phyloP scores from a whole-genome alignment of 306 rosid species.

The Lathyrus oleraceus region DNA sequence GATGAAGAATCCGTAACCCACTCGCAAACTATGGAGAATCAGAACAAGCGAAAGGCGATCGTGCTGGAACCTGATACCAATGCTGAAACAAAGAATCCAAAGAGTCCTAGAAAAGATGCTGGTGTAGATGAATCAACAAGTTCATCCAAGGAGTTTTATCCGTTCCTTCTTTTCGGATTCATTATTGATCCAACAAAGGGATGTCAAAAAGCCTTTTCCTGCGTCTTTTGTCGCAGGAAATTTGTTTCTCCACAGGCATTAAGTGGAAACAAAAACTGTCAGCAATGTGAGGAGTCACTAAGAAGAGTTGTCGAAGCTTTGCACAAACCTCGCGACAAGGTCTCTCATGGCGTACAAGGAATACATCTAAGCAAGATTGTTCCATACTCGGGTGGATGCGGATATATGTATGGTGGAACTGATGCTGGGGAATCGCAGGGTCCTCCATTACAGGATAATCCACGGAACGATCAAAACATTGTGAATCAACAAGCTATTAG shows the following conservation, averaged over 20 bases:
- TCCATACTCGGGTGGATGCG: no score
- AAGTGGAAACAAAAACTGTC: constrained; percentile 24
- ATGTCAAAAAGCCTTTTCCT: neutral
- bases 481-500: neutral
- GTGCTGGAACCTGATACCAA: neutral
- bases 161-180: neutral
- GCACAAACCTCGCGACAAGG: neutral
- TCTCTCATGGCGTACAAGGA: no score
- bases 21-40: neutral
- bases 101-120: neutral
- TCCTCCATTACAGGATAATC: neutral
- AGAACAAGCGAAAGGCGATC: neutral
- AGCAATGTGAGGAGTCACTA: neutral
- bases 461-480: neutral
- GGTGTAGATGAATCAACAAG: neutral
- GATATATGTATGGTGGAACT: no score
- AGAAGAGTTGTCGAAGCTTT: neutral
- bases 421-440: neutral
- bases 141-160: neutral
- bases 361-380: no score
- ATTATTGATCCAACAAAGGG: neutral
- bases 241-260: constrained; percentile 20
- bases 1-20: neutral
- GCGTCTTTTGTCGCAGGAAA: neutral
- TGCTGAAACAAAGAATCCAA: neutral